These are phyloP conservation scores for Vitis riparia DNA, from an alignment of 164 flowering plant species.

Conservation along the genomic window DNA sequence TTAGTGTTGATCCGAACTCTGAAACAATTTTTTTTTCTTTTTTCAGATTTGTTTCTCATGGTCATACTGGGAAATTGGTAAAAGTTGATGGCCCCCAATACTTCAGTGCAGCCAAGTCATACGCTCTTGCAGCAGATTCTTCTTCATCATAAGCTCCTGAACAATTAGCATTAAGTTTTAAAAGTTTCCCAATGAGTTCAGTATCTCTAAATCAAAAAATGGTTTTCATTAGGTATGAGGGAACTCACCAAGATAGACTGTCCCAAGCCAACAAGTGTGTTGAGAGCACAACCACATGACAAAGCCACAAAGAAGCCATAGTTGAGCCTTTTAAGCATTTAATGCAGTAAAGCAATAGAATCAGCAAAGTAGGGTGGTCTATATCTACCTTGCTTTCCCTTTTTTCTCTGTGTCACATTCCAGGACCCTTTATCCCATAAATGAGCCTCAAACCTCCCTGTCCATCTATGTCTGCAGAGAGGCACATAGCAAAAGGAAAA, in stretches of 20 bases:
- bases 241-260: slow-evolving; percentile 58
- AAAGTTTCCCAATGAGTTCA: background rate
- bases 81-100: slow-evolving; percentile 64
- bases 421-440: slow-evolving; percentile 21
- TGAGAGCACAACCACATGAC: background rate
- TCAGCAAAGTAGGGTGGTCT: too few relatives aligned
- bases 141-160: slow-evolving; percentile 70
- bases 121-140: slow-evolving; percentile 72
- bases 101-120: slow-evolving; percentile 66
- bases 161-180: background rate
- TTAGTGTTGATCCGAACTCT: too few relatives aligned
- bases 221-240: background rate
- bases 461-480: slow-evolving; percentile 19
- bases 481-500: background rate
- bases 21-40: too few relatives aligned
- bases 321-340: slow-evolving; percentile 2
- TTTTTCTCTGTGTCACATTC: slow-evolving; percentile 17
- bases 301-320: background rate
- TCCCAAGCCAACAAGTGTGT: slow-evolving; percentile 10
- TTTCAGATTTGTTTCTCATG: background rate
- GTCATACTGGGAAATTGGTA: slow-evolving; percentile 52
- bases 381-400: slow-evolving; percentile 19
- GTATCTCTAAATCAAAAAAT: background rate
- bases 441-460: slow-evolving; percentile 24
- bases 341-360: background rate